phyloP scores from a whole-genome alignment of 2,329 filamentous ascomycete species.

The Salinomyces thailandicus region DNA sequence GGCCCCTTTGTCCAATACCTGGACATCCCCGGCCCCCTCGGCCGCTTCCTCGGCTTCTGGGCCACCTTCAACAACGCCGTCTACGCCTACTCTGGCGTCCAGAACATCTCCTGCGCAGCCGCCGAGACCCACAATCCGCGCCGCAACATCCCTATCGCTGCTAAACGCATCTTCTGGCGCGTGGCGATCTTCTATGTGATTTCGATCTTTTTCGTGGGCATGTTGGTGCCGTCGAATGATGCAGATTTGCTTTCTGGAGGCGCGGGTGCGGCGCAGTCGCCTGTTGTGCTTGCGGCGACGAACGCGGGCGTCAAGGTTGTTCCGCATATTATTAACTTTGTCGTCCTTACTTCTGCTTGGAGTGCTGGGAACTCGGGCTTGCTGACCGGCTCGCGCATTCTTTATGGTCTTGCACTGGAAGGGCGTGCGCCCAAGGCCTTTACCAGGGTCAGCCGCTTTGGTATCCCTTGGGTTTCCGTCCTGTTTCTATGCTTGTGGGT shows the following conservation, averaged over 20 bases:
- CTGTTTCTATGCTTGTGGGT: constrained; percentile 39
- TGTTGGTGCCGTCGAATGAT: constrained; percentile 6
- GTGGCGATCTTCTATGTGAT: constrained; percentile 16
- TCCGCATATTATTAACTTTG: constrained; percentile 53
- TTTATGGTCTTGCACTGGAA: constrained; percentile 47
- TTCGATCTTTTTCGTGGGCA: constrained; percentile 5
- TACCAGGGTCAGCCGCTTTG: constrained; percentile 5
- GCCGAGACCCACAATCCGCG: constrained; percentile 11
- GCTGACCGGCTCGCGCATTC: constrained; percentile 41
- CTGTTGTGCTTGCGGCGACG: constrained; percentile 49
- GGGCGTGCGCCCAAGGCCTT: constrained; percentile 50
- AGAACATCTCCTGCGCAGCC: constrained; percentile 12
- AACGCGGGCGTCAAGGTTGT: constrained; percentile 49
- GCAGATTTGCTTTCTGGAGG: constrained; percentile 3
- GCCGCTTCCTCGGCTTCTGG: constrained; percentile 32
- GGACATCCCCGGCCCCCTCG: constrained; percentile 19
- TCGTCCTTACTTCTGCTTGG: constrained; percentile 52
- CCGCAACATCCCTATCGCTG: constrained; percentile 6
- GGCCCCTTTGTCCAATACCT: constrained; percentile 34
- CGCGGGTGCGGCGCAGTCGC: constrained; percentile 32
- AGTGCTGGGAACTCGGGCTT: constrained; percentile 45
- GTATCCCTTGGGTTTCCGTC: constrained; percentile 12
- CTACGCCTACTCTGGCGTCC: constrained; percentile 10
- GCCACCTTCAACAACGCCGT: constrained; percentile 10
- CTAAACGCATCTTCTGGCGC: constrained; percentile 8